Conservation (phyloP, 1,139 yeast species). For the Kurtzmaniella quercitrusa region DNA sequence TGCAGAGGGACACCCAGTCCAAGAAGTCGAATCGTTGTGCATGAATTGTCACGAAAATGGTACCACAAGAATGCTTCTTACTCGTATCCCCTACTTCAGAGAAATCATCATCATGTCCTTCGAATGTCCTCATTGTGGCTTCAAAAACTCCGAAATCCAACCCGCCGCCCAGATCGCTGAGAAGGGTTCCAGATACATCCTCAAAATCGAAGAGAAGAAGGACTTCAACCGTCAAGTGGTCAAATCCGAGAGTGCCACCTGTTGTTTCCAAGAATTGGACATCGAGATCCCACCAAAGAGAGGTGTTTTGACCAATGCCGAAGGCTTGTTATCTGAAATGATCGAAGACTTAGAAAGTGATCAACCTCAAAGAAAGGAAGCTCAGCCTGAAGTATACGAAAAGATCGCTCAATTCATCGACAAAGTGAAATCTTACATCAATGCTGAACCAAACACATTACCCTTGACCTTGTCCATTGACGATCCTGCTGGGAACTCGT, state of each 20-base stretch:
- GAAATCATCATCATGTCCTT: constrained; percentile 95
- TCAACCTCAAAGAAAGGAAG: constrained; percentile 70
- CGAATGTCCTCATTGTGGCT: constrained; percentile 91
- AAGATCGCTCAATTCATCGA: constrained; percentile 69
- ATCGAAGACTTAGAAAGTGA: constrained; percentile 75
- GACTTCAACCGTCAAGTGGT: constrained; percentile 91
- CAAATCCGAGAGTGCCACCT: constrained; percentile 83
- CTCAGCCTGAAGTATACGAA: constrained; percentile 70
- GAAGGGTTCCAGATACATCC: constrained; percentile 73
- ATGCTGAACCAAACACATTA: constrained; percentile 61
- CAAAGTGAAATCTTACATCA: constrained; percentile 54
- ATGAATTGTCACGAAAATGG: constrained; percentile 94
- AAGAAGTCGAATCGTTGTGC: constrained; percentile 90
- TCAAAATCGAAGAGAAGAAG: constrained; percentile 63
- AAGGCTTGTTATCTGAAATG: constrained; percentile 83
- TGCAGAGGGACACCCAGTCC: constrained; percentile 94
- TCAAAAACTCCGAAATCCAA: constrained; percentile 89
- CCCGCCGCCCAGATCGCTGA: constrained; percentile 88
- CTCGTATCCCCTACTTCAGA: constrained; percentile 86
- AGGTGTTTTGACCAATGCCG: constrained; percentile 90
- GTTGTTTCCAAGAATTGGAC: constrained; percentile 78
- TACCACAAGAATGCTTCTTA: constrained; percentile 73
- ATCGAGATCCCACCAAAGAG: constrained; percentile 93
- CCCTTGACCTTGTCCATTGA: constrained; percentile 81
- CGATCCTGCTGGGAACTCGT: constrained; percentile 97